Evolutionary conservation across 148 eudicot genomes (phyloP).

Genomic region (Camellia sinensis): DNA sequence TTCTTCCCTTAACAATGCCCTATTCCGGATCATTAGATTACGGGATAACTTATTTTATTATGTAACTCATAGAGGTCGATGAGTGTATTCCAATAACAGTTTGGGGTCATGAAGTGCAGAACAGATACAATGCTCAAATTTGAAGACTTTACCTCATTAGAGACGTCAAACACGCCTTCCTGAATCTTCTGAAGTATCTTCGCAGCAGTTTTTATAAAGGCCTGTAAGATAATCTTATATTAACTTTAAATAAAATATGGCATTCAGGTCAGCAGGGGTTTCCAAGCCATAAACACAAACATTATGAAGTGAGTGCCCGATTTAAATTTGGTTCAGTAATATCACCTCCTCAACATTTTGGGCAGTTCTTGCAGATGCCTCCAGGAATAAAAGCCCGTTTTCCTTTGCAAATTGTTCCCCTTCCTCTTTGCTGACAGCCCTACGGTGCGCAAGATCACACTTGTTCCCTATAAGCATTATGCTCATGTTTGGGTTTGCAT

Average conservation of each 20-base stretch:
- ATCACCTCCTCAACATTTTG: constrained; percentile 74
- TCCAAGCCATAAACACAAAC: constrained; percentile 6
- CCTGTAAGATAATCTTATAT: constrained; percentile 30
- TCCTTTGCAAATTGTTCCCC: constrained; percentile 85
- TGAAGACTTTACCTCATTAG: constrained; percentile 54
- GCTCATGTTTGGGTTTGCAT: constrained; percentile 76
- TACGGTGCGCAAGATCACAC: constrained; percentile 66
- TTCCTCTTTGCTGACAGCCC: constrained; percentile 84
- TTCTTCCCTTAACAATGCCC: background rate
- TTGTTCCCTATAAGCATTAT: constrained; percentile 77
- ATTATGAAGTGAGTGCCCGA: background rate
- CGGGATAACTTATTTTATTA: background rate
- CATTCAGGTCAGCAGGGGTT: background rate
- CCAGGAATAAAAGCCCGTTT: constrained; percentile 67
- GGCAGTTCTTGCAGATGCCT: constrained; percentile 72
- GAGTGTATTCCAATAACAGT: background rate
- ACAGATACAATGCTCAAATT: background rate
- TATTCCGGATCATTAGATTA: background rate
- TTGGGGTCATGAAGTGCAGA: background rate
- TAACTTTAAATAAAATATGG: background rate
- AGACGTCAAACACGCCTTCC: constrained; percentile 67
- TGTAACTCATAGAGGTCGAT: background rate
- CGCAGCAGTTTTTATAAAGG: constrained; percentile 57
- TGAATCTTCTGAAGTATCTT: constrained; percentile 60
- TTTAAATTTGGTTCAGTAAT: background rate